phyloP scores from a whole-genome alignment of 1,139 yeast genomes.

The Lodderomyces metapsilosis region DNA sequence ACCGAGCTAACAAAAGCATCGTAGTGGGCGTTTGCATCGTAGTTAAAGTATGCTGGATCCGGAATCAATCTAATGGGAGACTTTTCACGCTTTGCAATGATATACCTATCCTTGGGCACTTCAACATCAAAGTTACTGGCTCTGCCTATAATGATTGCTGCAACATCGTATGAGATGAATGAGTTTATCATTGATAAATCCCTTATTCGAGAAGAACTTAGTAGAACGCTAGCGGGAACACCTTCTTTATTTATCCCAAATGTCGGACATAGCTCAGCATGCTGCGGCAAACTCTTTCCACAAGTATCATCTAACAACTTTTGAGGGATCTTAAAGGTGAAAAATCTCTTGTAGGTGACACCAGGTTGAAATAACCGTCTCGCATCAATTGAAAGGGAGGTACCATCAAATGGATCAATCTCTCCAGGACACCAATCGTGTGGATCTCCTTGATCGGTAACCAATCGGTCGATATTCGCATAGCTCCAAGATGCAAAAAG shows the following conservation, averaged over 20 bases:
- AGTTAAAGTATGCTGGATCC: slow-evolving; percentile 22
- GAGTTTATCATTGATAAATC: slow-evolving; percentile 43
- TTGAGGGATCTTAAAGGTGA: slow-evolving; percentile 44
- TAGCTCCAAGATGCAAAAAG: slow-evolving; percentile 48
- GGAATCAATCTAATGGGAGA: slow-evolving; percentile 41
- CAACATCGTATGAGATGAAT: slow-evolving; percentile 36
- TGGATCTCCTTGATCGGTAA: slow-evolving; percentile 48
- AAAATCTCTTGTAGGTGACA: slow-evolving; percentile 41
- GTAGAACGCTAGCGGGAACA: slow-evolving; percentile 22
- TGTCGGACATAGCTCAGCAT: slow-evolving; percentile 40
- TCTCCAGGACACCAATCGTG: slow-evolving; percentile 52
- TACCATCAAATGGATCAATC: slow-evolving; percentile 43
- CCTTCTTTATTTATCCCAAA: slow-evolving; percentile 32
- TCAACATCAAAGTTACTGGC: slow-evolving; percentile 23
- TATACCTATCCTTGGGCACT: slow-evolving; percentile 30
- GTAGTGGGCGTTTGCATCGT: slow-evolving; percentile 30
- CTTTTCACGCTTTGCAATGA: slow-evolving; percentile 35
- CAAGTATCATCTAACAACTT: slow-evolving; percentile 43
- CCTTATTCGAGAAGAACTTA: slow-evolving; percentile 21
- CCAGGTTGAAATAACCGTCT: slow-evolving; percentile 39
- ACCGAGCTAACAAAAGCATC: slow-evolving; percentile 38
- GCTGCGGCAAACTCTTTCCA: slow-evolving; percentile 36
- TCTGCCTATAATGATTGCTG: slow-evolving; percentile 44
- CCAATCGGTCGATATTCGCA: slow-evolving; percentile 45
- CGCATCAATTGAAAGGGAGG: slow-evolving; percentile 37